These are phyloP conservation scores for Populus trichocarpa DNA, from an alignment of 441 rosid species.

Conservation along the genomic window DNA sequence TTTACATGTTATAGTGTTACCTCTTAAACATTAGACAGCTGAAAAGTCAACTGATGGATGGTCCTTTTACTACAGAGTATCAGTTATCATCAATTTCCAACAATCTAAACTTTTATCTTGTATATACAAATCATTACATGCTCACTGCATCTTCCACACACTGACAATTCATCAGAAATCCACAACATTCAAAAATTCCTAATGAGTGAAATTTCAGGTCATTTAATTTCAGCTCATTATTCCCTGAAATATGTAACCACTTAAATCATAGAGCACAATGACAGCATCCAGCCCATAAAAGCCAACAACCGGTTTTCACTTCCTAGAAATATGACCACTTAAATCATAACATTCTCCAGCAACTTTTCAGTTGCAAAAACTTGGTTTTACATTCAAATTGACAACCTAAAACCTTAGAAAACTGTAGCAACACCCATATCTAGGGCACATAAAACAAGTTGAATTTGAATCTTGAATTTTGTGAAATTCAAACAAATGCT, in stretches of 20 bases:
- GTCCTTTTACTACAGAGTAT: not conserved
- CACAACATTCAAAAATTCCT: not conserved
- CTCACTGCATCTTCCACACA: not conserved
- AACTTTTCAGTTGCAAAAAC: not conserved
- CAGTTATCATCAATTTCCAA: conserved; percentile 8
- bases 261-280: not conserved
- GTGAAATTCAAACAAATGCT: conserved; percentile 3
- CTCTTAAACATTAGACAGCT: conserved; percentile 4
- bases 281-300: not conserved
- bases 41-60: not conserved
- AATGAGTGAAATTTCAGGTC: not conserved
- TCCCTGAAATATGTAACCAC: not conserved
- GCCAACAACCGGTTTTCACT: not conserved
- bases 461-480: not conserved
- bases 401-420: no score
- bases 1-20: not conserved
- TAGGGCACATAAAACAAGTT: not conserved
- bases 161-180: not conserved
- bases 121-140: not conserved
- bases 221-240: not conserved
- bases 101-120: not conserved
- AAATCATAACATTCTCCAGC: not conserved
- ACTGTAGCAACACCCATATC: not conserved
- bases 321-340: not conserved
- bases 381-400: not conserved